phyloP scores from a whole-genome alignment of 163 green algal genomes.

The Scenedesmus sp. region DNA sequence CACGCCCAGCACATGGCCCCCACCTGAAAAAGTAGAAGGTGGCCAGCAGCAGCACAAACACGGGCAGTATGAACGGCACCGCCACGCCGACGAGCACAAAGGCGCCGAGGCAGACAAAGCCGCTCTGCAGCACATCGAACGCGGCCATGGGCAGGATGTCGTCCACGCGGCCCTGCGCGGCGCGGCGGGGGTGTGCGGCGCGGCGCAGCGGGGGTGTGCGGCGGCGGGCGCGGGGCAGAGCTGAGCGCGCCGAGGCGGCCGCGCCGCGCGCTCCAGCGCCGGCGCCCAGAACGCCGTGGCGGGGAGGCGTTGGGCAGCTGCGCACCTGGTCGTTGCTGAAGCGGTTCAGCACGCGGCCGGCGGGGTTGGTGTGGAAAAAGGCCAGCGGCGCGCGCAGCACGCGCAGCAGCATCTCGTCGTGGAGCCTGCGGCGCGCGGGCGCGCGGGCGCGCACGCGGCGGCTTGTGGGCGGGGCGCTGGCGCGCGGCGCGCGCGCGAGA shows the following conservation, averaged over 20 bases:
- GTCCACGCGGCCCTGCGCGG: constrained; percentile 42
- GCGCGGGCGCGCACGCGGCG: no score
- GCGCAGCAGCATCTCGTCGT: constrained; percentile 59
- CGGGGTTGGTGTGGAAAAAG: constrained; percentile 85
- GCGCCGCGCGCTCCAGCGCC: no score
- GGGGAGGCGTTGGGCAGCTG: not conserved
- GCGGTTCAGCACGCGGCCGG: constrained; percentile 81
- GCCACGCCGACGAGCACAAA: constrained; percentile 71
- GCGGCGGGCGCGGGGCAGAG: no score
- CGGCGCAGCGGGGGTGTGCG: no score
- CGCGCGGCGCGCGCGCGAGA: not conserved
- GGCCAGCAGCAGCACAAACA: constrained; percentile 60
- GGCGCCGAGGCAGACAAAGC: constrained; percentile 58
- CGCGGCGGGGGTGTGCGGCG: no score
- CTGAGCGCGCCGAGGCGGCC: no score
- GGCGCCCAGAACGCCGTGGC: no score
- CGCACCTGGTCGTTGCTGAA: constrained; percentile 72
- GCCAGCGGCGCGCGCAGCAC: constrained; percentile 63
- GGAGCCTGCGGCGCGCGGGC: constrained; percentile 58
- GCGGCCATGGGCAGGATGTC: constrained; percentile 51
- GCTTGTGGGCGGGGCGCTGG: not conserved
- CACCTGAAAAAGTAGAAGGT: constrained; percentile 61
- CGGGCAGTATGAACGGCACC: constrained; percentile 70
- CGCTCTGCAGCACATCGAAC: constrained; percentile 61
- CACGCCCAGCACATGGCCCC: not conserved